Evolutionary conservation across 257 asterid genomes (phyloP).

Genomic region (Coffea canephora): DNA sequence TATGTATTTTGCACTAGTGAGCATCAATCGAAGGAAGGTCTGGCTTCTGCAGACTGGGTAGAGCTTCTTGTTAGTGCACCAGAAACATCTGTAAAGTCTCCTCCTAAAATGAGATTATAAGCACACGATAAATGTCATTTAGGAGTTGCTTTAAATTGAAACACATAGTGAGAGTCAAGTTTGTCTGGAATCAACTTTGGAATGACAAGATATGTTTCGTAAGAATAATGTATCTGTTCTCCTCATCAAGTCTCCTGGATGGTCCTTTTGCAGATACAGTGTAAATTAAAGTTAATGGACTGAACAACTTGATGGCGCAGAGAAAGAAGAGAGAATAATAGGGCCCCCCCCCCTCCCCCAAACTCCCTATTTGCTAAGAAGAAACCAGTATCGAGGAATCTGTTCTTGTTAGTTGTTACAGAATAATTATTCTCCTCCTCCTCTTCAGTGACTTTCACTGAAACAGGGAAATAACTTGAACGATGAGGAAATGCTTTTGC

Average conservation of each 20-base stretch:
- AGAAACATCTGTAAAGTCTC: slow-evolving; percentile 23
- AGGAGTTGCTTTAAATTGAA: slow-evolving; percentile 1
- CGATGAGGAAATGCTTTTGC: not conserved
- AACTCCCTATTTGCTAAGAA: not conserved
- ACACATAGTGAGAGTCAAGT: slow-evolving; percentile 17
- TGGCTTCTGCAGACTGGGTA: slow-evolving; percentile 20
- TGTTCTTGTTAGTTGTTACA: not conserved
- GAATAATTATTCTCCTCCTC: not conserved
- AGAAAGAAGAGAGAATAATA: not conserved
- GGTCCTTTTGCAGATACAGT: not conserved
- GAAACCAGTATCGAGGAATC: not conserved
- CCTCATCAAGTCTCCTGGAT: slow-evolving; percentile 7
- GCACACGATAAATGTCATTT: slow-evolving; percentile 7
- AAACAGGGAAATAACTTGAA: not conserved
- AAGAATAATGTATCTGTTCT: slow-evolving; percentile 10
- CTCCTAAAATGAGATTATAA: slow-evolving; percentile 13
- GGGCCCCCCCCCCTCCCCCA: not conserved
- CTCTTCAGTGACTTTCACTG: not conserved
- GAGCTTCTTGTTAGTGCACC: slow-evolving; percentile 30
- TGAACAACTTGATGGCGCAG: not conserved
- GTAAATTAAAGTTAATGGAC: not conserved
- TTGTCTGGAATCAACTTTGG: slow-evolving; percentile 26
- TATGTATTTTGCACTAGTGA: slow-evolving; percentile 42
- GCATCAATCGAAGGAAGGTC: slow-evolving; percentile 44
- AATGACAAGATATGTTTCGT: slow-evolving; percentile 11